Base-by-base conservation (phyloP, 2,329 filamentous ascomycete genomes). In the Neopestalotiopsis sp. region DNA sequence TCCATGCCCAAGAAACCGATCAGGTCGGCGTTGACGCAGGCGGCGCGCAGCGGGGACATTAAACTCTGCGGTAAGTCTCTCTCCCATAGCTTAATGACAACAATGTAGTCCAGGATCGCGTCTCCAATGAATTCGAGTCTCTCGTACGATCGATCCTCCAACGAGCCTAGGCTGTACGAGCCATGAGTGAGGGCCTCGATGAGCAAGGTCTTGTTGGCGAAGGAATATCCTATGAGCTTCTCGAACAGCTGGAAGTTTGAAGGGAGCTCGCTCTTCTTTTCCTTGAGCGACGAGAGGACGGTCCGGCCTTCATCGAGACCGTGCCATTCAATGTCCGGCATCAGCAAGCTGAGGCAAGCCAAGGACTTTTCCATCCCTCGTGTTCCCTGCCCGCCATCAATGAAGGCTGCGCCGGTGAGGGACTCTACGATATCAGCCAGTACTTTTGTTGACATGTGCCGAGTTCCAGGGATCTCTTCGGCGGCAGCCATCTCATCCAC, bases 41-140 rank as follows among this genome's bases (percentile, higher is more conserved):
- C 91, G 1, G 92, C 90, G 68, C 93, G 91, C 68, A 95, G 82
- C 2, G 90, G 82, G 73, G 97, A 94, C 89, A 98, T 93, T n/a
- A 87, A 81, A 2, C 84, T 76, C 63, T 87, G 82, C 0, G 80
- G 68, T 0, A 89, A 76, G 3, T 85, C 81, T 0, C 81, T 80
- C 1, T 77, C 72, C 77, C 88, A 92, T 5, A 95, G 81, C n/a
- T 81, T 84, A 0, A 81, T 83, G 7, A 93, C 89, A 63, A 98
- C 83, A 67, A 97, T 83, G 73, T 90, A 87, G 79, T 98, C 95
- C 0, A 98, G 88, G 2, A 98, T 84, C 0, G 94, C 89, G 74
- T 98, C 95, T 1, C 95, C 95, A 0, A 98, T 82, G 74, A 96
- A 97, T 76, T 98, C 95, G 1, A 98, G 86, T 0, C 94, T 88